A percentile compares a stretch with the other conserved stretches of the same genome.
Conservation (phyloP, 106 monocot species). For the Phalaenopsis aphrodite region DNA sequence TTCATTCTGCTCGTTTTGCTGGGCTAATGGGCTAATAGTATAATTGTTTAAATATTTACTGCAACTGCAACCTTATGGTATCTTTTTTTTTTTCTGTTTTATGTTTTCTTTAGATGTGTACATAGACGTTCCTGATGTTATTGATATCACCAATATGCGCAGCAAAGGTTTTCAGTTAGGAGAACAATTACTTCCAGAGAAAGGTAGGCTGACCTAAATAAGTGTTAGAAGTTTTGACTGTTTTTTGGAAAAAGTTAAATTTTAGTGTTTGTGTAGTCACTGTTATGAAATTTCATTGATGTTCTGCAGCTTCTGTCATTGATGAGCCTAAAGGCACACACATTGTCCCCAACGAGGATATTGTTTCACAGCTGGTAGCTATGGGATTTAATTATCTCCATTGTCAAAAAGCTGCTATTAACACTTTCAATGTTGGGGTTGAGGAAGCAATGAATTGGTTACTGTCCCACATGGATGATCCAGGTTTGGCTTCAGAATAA, state of each 20-base stretch:
- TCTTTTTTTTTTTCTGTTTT: background rate
- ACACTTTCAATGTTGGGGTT: constrained; percentile 74
- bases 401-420: constrained; percentile 96
- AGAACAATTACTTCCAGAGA: constrained; percentile 84
- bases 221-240: background rate
- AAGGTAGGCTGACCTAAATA: constrained; percentile 23
- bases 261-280: background rate
- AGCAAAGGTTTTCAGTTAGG: constrained; percentile 83
- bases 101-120: constrained; percentile 65
- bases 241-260: background rate
- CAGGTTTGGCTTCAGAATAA: constrained; percentile 32
- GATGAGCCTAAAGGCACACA: constrained; percentile 26
- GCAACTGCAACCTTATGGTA: background rate
- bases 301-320: constrained; percentile 28
- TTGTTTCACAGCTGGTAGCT: constrained; percentile 58
- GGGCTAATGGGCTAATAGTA: background rate
- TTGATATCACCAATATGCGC: constrained; percentile 84
- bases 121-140: constrained; percentile 93
- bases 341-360: constrained; percentile 47
- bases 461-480: constrained; percentile 91
- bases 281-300: background rate
- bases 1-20: background rate
- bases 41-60: background rate
- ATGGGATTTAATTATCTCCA: constrained; percentile 96
- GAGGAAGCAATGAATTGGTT: constrained; percentile 98